Evolutionary conservation across 1,284 basidiomycete genomes (phyloP).

Genomic region (Leccinum colubrinum): DNA sequence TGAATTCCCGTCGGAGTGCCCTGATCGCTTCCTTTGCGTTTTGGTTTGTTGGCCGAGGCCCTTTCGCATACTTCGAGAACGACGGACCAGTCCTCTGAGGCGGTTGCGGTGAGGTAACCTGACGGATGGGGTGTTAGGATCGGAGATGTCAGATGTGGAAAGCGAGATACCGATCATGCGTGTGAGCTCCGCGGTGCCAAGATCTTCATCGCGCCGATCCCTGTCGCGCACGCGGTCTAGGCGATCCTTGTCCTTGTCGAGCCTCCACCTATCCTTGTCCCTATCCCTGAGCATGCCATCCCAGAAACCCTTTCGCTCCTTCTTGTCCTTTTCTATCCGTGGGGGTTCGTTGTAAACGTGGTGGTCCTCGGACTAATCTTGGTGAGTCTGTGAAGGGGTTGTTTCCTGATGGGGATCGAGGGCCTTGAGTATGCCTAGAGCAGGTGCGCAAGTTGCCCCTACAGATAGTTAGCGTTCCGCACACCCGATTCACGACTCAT

Average conservation of each 20-base stretch:
- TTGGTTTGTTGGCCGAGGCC: constrained; percentile 47
- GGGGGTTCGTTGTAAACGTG: constrained; percentile 29
- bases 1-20: constrained; percentile 74
- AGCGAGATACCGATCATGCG: constrained; percentile 60
- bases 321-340: constrained; percentile 37
- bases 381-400: constrained; percentile 16
- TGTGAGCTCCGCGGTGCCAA: constrained; percentile 51
- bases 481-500: too few relatives aligned
- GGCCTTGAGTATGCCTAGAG: constrained; percentile 55
- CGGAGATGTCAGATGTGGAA: neutral
- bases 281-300: constrained; percentile 38
- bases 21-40: constrained; percentile 75
- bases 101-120: constrained; percentile 74
- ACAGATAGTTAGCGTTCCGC: too few relatives aligned
- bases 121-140: constrained; percentile 3
- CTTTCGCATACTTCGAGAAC: constrained; percentile 78
- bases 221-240: constrained; percentile 25
- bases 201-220: constrained; percentile 40
- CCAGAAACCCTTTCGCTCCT: constrained; percentile 54
- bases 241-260: constrained; percentile 20
- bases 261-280: constrained; percentile 33
- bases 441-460: constrained; percentile 27
- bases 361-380: constrained; percentile 29
- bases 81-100: constrained; percentile 75
- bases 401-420: constrained; percentile 48